Conservation (phyloP, 768 basidiomycete genomes). For the Mycena vitilis region DNA sequence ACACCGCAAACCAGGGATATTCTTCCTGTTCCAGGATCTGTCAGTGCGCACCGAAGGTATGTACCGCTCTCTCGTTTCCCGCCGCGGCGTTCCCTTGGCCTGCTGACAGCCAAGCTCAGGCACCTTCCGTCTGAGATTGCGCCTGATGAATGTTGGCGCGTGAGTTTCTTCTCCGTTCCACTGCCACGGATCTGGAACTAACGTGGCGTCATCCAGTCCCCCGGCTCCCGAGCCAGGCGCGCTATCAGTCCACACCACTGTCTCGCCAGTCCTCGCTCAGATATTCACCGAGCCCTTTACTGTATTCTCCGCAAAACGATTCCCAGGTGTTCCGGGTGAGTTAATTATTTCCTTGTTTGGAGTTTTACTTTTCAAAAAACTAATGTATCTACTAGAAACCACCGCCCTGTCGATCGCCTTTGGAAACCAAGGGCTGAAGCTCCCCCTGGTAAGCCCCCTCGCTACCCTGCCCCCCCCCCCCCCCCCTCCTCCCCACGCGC, state of each 20-base stretch:
- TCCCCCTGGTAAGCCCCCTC: constrained; percentile 73
- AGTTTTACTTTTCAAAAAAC: constrained; percentile 27
- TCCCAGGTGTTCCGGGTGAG: constrained; percentile 91
- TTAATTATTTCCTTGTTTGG: constrained; percentile 38
- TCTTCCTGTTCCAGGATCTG: constrained; percentile 95
- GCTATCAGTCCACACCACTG: constrained; percentile 69
- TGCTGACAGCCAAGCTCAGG: constrained; percentile 57
- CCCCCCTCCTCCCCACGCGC: constrained; percentile 26
- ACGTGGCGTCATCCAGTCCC: constrained; percentile 53
- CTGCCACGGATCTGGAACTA: constrained; percentile 28
- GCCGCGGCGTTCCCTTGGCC: constrained; percentile 9
- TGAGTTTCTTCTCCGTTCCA: constrained; percentile 61
- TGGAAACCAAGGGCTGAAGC: constrained; percentile 90
- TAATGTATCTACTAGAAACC: constrained; percentile 70
- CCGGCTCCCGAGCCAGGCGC: constrained; percentile 81
- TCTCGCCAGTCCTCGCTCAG: constrained; percentile 85
- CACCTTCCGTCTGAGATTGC: constrained; percentile 85
- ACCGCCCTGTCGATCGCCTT: constrained; percentile 90
- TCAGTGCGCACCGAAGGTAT: constrained; percentile 93
- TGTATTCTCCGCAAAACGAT: constrained; percentile 93
- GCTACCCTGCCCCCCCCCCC: constrained; percentile 23
- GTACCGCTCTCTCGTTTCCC: neutral
- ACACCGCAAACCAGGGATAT: constrained; percentile 87
- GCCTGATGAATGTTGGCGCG: constrained; percentile 92
- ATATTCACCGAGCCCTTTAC: constrained; percentile 86